Evolutionary conservation across 2,329 filamentous ascomycete genomes (phyloP), one percentile per base, ranked within the genome.

Genomic region (Periconia sp.): DNA sequence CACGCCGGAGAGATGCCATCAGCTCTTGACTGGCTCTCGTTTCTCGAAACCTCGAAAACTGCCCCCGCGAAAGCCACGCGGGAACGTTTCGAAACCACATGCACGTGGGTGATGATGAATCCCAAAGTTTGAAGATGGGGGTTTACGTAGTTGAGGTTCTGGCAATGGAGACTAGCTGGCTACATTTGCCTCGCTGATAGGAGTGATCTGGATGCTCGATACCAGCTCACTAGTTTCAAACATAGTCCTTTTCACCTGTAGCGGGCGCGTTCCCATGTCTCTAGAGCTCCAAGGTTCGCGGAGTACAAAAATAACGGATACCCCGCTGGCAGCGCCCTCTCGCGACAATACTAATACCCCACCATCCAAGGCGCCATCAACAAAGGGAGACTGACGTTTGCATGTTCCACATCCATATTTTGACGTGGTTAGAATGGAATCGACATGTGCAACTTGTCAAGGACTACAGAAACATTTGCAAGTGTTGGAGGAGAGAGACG

Each of bases 391-490:
- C 11, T 37, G 10, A 37, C 33, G 10, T 37, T 37, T 37, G 10
- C 33, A 37, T 37, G 33, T 14, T 37, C 33, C 33, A 11, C 33
- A 37, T 14, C 15, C 33, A 37, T n/a, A 13, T 11, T 37, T n/a
- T 37, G 33, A 23, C 47, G 47, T 47, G 40, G 53, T 23, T n/a
- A 30, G 31, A 10, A 70, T 70, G 65, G 65, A 64, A n/a, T 64
- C 63, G 49, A 59, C 66, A 30, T 72, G 69, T 59, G 59, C 59
- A 23, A 69, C 64, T 52, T 72, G 69, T 57, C 67, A 67, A 64
- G 63, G 68, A 49, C 56, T 72, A 53, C 69, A 73, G 50, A 70
- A 65, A 52, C 60, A 69, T 45, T 60, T 64, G 27, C 60, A 59
- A 30, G 47, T 57, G n/a, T 49, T 61, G 30, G 60, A 63, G 33